These are phyloP conservation scores for Candida nemodendra DNA, from an alignment of 805 yeast species.

Conservation along the genomic window DNA sequence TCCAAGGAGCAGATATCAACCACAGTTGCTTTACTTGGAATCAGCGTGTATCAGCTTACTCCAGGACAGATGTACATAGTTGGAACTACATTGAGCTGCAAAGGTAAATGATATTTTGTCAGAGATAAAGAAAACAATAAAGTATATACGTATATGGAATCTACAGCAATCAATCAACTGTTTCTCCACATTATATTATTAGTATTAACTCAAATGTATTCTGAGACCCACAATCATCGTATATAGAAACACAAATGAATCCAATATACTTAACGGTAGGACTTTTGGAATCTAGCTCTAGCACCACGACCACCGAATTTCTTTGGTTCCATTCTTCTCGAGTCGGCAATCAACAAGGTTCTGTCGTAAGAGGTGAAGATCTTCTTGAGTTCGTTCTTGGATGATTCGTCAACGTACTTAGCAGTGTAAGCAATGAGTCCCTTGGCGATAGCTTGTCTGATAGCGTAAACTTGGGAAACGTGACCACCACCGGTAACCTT, in stretches of 20 bases:
- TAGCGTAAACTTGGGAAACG: constrained; percentile 99
- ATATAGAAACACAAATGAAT: too few species aligned
- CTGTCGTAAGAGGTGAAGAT: constrained; percentile 97
- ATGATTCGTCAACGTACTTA: constrained; percentile 98
- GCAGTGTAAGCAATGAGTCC: constrained; percentile 99
- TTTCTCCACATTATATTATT: constrained; percentile 5
- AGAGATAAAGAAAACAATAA: not conserved
- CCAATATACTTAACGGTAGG: constrained; percentile 99
- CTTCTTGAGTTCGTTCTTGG: constrained; percentile 99
- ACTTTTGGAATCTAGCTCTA: constrained; percentile 99
- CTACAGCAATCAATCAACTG: too few species aligned
- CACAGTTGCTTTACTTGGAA: too few species aligned
- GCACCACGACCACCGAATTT: constrained; percentile 99
- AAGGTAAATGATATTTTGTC: constrained; percentile 1
- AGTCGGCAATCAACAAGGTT: constrained; percentile 98
- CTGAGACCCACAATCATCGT: not conserved
- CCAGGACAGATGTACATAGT: too few species aligned
- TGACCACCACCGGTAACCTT: constrained; percentile 99
- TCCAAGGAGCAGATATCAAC: too few species aligned
- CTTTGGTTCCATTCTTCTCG: constrained; percentile 99
- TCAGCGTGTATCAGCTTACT: too few species aligned
- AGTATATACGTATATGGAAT: constrained; percentile 1
- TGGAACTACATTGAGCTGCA: too few species aligned
- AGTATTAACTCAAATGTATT: constrained; percentile 3
- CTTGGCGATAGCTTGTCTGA: constrained; percentile 99